Evolutionary conservation across 225 moss, liverwort and hornwort genomes (phyloP).

Genomic region (Thuidium tamariscinum): DNA sequence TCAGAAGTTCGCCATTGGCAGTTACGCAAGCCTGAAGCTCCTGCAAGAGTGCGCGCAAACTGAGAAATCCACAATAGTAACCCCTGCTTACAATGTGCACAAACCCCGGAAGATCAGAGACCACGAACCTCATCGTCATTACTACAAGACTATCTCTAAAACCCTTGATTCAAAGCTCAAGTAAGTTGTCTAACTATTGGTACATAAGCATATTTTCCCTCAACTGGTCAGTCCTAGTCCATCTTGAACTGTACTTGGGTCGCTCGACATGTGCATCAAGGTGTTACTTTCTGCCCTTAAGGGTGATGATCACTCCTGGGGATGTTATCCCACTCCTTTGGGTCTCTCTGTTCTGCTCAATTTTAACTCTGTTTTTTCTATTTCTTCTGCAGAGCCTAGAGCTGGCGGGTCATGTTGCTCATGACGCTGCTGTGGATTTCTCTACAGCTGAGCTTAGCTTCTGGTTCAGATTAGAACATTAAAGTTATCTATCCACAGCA

Average conservation of each 20-base stretch:
- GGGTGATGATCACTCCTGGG: not conserved
- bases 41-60: constrained; percentile 48
- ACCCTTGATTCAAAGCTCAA: constrained; percentile 49
- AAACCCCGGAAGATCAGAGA: constrained; percentile 48
- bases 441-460: not conserved
- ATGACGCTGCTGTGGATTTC: constrained; percentile 23
- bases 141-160: constrained; percentile 47
- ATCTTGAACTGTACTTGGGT: not conserved
- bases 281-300: not conserved
- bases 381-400: constrained; percentile 23
- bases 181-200: constrained; percentile 10
- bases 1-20: constrained; percentile 37
- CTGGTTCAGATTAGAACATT: not conserved
- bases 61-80: constrained; percentile 11
- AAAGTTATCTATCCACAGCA: not conserved
- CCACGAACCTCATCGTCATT: constrained; percentile 49
- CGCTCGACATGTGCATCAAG: not conserved
- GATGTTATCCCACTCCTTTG: not conserved
- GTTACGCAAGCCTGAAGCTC: constrained; percentile 43
- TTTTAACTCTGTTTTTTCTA: not conserved
- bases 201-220: not conserved
- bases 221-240: not conserved
- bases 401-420: constrained; percentile 8
- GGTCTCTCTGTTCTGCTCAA: not conserved
- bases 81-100: constrained; percentile 1